Evolutionary conservation across 2,329 filamentous ascomycete genomes (phyloP).

Genomic region (Pseudogymnoascus destructans): DNA sequence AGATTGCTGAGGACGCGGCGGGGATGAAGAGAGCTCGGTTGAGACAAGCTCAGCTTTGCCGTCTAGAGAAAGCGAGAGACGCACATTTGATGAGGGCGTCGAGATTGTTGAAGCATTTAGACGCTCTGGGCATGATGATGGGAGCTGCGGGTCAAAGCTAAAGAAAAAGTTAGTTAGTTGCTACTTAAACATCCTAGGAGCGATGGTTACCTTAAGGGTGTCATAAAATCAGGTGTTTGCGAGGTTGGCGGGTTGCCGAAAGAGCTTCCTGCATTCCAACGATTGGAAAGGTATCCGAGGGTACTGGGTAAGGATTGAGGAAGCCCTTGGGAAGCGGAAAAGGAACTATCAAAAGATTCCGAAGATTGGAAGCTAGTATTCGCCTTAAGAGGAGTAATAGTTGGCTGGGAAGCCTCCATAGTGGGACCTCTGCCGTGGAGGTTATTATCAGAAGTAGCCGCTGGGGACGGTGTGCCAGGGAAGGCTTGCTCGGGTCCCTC

Average conservation of each 20-base stretch:
- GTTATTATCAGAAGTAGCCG: not conserved
- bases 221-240: constrained; percentile 22
- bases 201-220: constrained; percentile 32
- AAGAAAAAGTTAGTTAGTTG: not conserved
- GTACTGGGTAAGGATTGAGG: constrained; percentile 23
- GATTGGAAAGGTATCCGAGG: constrained; percentile 32
- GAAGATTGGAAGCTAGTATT: constrained; percentile 4
- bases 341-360: not conserved
- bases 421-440: not conserved
- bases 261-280: constrained; percentile 40
- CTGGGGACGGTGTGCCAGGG: not conserved
- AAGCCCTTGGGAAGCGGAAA: constrained; percentile 10
- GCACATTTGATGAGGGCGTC: constrained; percentile 33
- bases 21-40: constrained; percentile 55
- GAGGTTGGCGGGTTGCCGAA: constrained; percentile 37
- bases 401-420: constrained; percentile 4
- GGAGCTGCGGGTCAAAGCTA: constrained; percentile 19
- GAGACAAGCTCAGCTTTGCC: constrained; percentile 79
- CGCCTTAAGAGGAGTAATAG: not conserved
- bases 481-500: not conserved
- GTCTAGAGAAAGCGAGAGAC: constrained; percentile 73
- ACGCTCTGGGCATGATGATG: constrained; percentile 23
- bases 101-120: constrained; percentile 15
- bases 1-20: constrained; percentile 43
- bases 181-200: constrained; percentile 10